Percentiles rank a stretch among this genome's conserved stretches.
Evolutionary conservation across 768 basidiomycete species (phyloP).

Genomic region (Russula compacta): DNA sequence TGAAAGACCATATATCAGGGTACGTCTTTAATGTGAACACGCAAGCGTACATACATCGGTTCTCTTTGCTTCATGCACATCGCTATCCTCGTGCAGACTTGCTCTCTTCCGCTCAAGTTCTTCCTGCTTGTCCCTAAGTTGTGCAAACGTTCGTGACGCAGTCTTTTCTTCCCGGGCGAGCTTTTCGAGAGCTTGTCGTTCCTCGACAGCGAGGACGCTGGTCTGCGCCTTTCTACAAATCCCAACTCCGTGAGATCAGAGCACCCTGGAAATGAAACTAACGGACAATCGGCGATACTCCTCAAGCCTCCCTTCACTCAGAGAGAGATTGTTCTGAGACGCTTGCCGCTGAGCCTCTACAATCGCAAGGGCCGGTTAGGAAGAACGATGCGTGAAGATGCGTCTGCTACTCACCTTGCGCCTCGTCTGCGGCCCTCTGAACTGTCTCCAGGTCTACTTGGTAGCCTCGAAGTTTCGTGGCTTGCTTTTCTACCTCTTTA

Average conservation of each 20-base stretch:
- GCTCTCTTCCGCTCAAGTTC: conserved; percentile 49
- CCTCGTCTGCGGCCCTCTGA: conserved; percentile 60
- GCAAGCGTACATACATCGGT: conserved; percentile 39
- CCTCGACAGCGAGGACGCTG: conserved; percentile 70
- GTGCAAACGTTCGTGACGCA: conserved; percentile 48
- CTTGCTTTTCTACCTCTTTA: conserved; percentile 46
- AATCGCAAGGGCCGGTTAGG: conserved; percentile 10
- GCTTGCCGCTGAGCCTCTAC: conserved; percentile 67
- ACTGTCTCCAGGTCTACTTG: conserved; percentile 60
- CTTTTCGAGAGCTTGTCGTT: conserved; percentile 78
- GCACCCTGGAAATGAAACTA: not conserved
- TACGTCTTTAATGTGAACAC: not conserved
- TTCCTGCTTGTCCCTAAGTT: conserved; percentile 61
- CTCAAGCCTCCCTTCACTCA: conserved; percentile 76
- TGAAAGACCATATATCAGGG: conserved; percentile 21
- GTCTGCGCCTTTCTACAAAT: conserved; percentile 63
- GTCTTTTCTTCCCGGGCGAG: conserved; percentile 80
- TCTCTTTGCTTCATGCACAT: conserved; percentile 40
- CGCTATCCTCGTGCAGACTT: conserved; percentile 47
- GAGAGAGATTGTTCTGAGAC: conserved; percentile 63
- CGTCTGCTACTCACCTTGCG: conserved; percentile 49
- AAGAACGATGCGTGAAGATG: not conserved
- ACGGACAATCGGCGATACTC: conserved; percentile 75
- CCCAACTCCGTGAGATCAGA: conserved; percentile 1
- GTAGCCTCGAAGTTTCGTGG: conserved; percentile 44